These are phyloP conservation scores for Pleomassaria siparia DNA, from an alignment of 2,329 filamentous ascomycete species.

Conservation along the genomic window DNA sequence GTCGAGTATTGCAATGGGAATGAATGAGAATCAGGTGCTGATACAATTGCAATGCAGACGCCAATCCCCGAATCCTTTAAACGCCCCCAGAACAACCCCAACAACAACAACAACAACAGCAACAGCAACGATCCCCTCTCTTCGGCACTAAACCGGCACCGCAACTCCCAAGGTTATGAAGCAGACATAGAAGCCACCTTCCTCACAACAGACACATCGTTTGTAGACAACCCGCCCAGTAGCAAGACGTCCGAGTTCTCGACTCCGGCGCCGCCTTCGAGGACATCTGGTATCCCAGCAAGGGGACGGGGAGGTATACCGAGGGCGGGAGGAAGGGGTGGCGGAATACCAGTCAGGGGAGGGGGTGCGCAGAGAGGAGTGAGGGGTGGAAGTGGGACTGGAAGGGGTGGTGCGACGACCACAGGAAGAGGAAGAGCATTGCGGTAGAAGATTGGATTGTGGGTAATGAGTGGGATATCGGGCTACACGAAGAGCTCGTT, in stretches of 20 bases:
- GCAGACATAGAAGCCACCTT: conserved; percentile 76
- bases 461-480: background rate
- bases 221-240: conserved; percentile 78
- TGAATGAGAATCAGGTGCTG: background rate
- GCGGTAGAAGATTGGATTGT: conserved; percentile 8
- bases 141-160: conserved; percentile 11
- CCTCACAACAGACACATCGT: conserved; percentile 89
- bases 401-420: conserved; percentile 27
- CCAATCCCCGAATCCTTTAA: conserved; percentile 83
- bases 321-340: conserved; percentile 34
- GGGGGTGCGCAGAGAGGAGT: conserved; percentile 33
- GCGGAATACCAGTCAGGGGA: conserved; percentile 38
- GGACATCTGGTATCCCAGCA: conserved; percentile 15
- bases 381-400: conserved; percentile 42
- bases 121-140: conserved; percentile 11
- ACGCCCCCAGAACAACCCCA: conserved; percentile 30
- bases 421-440: conserved; percentile 37
- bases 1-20: background rate
- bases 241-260: conserved; percentile 51
- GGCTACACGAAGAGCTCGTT: too few relatives aligned
- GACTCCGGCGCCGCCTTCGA: conserved; percentile 38
- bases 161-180: conserved; percentile 27
- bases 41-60: conserved; percentile 54
- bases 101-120: background rate
- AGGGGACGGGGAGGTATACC: conserved; percentile 40